Evolutionary conservation across 306 rosid genomes (phyloP).

Genomic region (Medicago lupulina): DNA sequence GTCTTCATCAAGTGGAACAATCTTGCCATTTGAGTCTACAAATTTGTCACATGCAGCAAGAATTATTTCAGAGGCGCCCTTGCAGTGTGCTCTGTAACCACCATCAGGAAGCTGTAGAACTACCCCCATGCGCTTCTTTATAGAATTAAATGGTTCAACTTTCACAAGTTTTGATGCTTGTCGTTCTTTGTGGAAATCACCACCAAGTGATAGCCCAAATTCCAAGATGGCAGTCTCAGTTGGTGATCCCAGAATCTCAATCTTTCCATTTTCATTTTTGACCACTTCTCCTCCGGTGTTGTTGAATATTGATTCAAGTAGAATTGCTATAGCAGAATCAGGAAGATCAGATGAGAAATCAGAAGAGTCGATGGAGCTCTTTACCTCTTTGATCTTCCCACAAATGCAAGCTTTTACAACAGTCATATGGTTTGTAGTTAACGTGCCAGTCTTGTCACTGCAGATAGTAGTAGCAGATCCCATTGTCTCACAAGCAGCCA

Average conservation of each 20-base stretch:
- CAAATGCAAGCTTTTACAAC: conserved; percentile 88
- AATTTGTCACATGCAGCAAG: conserved; percentile 79
- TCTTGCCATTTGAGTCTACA: conserved; percentile 64
- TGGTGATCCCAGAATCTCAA: conserved; percentile 89
- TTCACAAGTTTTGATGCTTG: conserved; percentile 61
- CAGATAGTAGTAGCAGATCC: conserved; percentile 96
- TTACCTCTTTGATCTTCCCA: conserved; percentile 70
- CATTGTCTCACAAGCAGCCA: conserved; percentile 99
- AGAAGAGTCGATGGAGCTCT: conserved; percentile 54
- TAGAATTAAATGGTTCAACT: conserved; percentile 94
- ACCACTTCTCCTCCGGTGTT: conserved; percentile 98
- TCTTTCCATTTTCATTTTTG: conserved; percentile 64
- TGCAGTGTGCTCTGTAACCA: conserved; percentile 79
- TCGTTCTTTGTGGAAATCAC: conserved; percentile 73
- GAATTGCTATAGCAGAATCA: conserved; percentile 60
- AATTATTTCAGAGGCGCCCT: conserved; percentile 94
- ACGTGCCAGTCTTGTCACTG: conserved; percentile 97
- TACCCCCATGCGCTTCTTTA: conserved; percentile 87
- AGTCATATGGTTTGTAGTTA: conserved; percentile 96
- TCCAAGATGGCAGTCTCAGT: conserved; percentile 91
- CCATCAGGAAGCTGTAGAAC: conserved; percentile 74
- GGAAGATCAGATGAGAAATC: conserved; percentile 67
- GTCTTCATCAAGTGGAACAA: conserved; percentile 64
- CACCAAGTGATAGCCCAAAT: conserved; percentile 80
- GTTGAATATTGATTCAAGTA: conserved; percentile 86